These are phyloP conservation scores for Pseudogymnoascus sp. DNA, from an alignment of 2,329 filamentous ascomycete species.

Conservation along the genomic window DNA sequence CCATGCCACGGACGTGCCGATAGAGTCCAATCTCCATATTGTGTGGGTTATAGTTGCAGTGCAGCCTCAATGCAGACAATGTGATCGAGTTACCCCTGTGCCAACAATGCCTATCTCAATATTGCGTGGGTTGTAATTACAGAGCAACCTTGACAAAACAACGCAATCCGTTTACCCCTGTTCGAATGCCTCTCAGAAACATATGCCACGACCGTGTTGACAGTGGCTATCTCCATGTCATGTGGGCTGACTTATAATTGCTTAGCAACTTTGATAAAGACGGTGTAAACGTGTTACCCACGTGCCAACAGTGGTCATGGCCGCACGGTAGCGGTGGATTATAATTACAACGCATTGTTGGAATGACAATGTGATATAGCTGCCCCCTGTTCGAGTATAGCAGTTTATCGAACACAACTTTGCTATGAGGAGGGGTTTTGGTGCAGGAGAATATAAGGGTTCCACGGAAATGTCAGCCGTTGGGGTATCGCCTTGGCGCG, in stretches of 20 bases:
- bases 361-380: neutral
- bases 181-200: neutral
- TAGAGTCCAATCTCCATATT: conserved; percentile 1
- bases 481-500: neutral
- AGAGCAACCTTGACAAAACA: neutral
- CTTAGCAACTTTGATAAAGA: neutral
- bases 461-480: neutral
- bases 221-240: neutral
- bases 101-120: neutral
- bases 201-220: neutral
- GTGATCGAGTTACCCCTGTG: neutral
- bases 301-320: neutral
- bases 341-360: neutral
- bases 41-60: conserved; percentile 4
- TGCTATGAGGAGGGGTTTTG: neutral
- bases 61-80: neutral
- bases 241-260: neutral
- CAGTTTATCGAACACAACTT: neutral
- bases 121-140: neutral
- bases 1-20: neutral
- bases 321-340: neutral
- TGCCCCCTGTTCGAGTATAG: neutral
- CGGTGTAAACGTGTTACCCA: neutral
- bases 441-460: neutral
- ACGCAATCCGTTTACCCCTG: neutral